Evolutionary conservation across 371 early-diverging fungal species (phyloP).

Genomic region (Mucor irregularis): DNA sequence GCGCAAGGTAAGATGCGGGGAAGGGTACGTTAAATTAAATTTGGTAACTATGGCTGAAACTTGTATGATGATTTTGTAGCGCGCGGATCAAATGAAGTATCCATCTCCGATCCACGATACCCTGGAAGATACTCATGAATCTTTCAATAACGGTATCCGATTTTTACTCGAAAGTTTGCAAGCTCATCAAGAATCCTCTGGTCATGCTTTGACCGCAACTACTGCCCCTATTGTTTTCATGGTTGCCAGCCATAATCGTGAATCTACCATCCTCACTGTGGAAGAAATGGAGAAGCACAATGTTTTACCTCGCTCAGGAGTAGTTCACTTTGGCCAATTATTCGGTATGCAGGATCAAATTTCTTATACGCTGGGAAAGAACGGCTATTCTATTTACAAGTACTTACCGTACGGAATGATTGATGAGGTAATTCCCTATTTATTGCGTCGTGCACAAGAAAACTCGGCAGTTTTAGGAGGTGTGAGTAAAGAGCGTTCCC

Average conservation of each 20-base stretch:
- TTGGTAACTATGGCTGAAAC: too few species aligned
- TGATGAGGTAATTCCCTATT: constrained; percentile 89
- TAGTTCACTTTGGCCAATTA: constrained; percentile 91
- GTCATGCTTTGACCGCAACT: constrained; percentile 30
- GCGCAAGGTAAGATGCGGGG: constrained; percentile 56
- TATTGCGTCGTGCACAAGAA: constrained; percentile 94
- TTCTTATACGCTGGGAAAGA: constrained; percentile 71
- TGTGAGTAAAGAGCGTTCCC: constrained; percentile 40
- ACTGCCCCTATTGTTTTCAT: constrained; percentile 68
- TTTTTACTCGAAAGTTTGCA: constrained; percentile 64
- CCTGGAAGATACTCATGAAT: constrained; percentile 79
- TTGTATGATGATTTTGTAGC: too few species aligned
- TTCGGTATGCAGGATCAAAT: constrained; percentile 87
- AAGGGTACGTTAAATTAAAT: too few species aligned
- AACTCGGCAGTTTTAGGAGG: constrained; percentile 76
- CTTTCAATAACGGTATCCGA: constrained; percentile 79
- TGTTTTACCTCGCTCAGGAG: constrained; percentile 55
- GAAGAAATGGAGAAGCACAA: constrained; percentile 63
- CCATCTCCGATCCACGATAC: constrained; percentile 82
- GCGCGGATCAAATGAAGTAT: constrained; percentile 67
- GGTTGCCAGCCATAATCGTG: constrained; percentile 91
- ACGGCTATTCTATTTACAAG: constrained; percentile 83
- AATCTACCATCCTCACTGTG: constrained; percentile 69
- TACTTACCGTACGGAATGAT: constrained; percentile 88
- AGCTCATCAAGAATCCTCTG: constrained; percentile 26